Conservation (phyloP, 176 grass and related monocot genomes). For the Zizania latifolia region DNA sequence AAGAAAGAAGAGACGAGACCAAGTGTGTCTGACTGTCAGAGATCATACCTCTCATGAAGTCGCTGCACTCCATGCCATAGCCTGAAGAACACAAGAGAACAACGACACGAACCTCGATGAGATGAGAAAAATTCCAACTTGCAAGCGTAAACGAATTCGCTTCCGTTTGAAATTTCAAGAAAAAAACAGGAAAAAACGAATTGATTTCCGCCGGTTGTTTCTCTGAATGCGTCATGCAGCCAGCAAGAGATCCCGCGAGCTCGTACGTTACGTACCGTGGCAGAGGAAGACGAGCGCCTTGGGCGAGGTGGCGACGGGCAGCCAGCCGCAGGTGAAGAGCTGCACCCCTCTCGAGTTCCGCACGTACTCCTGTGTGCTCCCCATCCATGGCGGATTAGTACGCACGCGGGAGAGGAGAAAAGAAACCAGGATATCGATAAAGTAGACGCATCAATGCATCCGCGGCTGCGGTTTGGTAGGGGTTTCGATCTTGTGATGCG, state of each 20-base stretch:
- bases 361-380: constrained; percentile 73
- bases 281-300: constrained; percentile 97
- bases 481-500: too few relatives aligned
- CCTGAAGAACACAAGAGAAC: constrained; percentile 26
- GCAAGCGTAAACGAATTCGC: neutral
- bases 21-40: neutral
- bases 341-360: constrained; percentile 67
- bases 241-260: neutral
- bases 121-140: neutral
- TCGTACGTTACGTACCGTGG: constrained; percentile 46
- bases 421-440: too few relatives aligned
- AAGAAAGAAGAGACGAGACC: neutral
- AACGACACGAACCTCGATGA: neutral
- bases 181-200: neutral
- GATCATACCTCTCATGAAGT: constrained; percentile 76
- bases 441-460: too few relatives aligned
- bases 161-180: neutral
- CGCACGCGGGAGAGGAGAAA: neutral
- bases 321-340: constrained; percentile 95
- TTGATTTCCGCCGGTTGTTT: neutral
- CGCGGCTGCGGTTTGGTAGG: too few relatives aligned
- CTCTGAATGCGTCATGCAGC: neutral
- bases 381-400: neutral
- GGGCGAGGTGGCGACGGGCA: constrained; percentile 45
- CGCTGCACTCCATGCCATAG: constrained; percentile 93